phyloP scores from a whole-genome alignment of 805 yeast species.

The Candida ipomoeae region DNA sequence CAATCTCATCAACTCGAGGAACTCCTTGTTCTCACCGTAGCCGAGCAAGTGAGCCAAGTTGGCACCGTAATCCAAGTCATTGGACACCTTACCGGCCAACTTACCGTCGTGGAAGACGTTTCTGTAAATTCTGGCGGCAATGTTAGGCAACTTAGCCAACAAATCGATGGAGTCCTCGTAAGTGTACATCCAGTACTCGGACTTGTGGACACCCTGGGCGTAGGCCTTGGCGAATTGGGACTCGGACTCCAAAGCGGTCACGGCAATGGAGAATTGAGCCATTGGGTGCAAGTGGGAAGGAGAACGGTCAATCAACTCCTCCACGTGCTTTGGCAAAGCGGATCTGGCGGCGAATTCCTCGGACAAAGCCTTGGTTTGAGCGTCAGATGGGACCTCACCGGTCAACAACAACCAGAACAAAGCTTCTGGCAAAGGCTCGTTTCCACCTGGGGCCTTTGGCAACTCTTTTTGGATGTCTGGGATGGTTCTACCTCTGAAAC shows the following conservation, averaged over 20 bases:
- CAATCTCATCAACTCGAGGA: conserved; percentile 66
- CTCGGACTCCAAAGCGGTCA: conserved; percentile 67
- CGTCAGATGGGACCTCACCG: conserved; percentile 63
- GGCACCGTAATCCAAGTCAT: conserved; percentile 63
- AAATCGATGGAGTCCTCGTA: conserved; percentile 68
- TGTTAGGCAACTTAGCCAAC: conserved; percentile 68
- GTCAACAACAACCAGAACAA: conserved; percentile 77
- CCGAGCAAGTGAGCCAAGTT: conserved; percentile 67
- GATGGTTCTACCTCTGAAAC: conserved; percentile 74
- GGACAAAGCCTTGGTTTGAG: conserved; percentile 53
- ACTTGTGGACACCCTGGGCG: conserved; percentile 63
- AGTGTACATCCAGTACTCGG: conserved; percentile 70
- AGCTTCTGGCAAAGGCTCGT: conserved; percentile 69
- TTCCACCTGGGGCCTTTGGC: conserved; percentile 56
- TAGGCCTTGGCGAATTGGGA: conserved; percentile 70
- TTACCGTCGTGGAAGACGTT: conserved; percentile 55
- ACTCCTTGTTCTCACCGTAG: conserved; percentile 51
- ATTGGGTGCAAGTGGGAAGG: conserved; percentile 75
- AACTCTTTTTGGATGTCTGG: conserved; percentile 63
- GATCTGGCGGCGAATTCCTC: conserved; percentile 63
- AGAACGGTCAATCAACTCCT: conserved; percentile 54
- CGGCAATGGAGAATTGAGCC: conserved; percentile 78
- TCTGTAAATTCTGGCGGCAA: conserved; percentile 72
- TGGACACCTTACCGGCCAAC: conserved; percentile 49
- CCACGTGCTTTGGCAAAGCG: conserved; percentile 60